Conservation (phyloP, 306 rosid genomes). For the Astragalus glycyphyllos region DNA sequence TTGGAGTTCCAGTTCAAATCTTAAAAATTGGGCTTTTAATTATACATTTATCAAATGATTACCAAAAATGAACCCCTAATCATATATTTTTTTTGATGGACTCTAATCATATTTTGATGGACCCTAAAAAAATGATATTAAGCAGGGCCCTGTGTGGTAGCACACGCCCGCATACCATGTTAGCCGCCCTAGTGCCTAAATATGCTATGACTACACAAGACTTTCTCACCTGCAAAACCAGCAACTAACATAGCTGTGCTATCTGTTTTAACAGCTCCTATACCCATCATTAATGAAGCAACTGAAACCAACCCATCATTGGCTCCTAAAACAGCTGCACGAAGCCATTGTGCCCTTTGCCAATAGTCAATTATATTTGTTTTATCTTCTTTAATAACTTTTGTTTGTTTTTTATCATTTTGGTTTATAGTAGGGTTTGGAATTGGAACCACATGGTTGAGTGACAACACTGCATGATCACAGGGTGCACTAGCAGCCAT, state of each 20-base stretch:
- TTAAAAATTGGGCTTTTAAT: no score
- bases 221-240: constrained; percentile 58
- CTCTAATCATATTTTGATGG: no score
- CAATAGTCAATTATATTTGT: constrained; percentile 29
- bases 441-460: constrained; percentile 34
- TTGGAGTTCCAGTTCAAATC: no score
- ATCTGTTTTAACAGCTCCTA: constrained; percentile 66
- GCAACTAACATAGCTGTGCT: constrained; percentile 58
- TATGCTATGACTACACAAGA: no score
- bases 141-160: no score
- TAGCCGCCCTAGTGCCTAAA: no score
- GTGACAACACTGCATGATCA: constrained; percentile 25
- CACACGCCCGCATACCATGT: no score
- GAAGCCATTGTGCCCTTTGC: constrained; percentile 62
- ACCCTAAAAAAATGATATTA: no score
- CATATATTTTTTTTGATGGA: no score
- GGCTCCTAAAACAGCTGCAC: constrained; percentile 69
- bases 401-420: background rate
- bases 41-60: no score
- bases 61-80: no score
- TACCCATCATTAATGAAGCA: constrained; percentile 72
- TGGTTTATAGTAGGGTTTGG: constrained; percentile 28
- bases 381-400: background rate
- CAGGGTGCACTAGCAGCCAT: constrained; percentile 36
- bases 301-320: constrained; percentile 69